These are phyloP conservation scores for Podaxis mareebaensis DNA, from an alignment of 768 basidiomycete species.

Conservation along the genomic window DNA sequence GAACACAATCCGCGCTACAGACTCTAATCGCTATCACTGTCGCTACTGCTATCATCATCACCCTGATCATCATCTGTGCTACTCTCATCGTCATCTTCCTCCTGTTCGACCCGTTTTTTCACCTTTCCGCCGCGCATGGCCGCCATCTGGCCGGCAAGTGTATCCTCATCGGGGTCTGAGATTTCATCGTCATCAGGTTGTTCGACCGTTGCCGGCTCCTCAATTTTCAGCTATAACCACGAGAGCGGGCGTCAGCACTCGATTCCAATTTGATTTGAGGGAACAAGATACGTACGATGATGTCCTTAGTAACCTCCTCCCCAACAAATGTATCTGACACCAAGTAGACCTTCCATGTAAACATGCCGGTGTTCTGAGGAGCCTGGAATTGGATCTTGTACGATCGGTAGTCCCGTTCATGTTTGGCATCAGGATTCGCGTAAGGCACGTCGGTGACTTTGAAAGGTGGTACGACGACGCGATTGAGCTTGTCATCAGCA, in stretches of 20 bases:
- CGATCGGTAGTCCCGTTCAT: conserved; percentile 64
- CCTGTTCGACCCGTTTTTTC: conserved; percentile 56
- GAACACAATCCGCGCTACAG: not conserved
- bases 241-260: not conserved
- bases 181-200: conserved; percentile 84
- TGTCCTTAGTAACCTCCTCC: conserved; percentile 68
- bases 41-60: conserved; percentile 51
- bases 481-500: conserved; percentile 82
- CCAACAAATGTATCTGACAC: conserved; percentile 90
- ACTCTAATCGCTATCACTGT: conserved; percentile 30
- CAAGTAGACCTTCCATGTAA: conserved; percentile 87
- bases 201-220: conserved; percentile 67
- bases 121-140: conserved; percentile 88
- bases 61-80: conserved; percentile 45
- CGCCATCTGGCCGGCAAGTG: conserved; percentile 96
- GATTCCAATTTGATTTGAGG: not conserved
- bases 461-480: conserved; percentile 84
- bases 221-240: conserved; percentile 73
- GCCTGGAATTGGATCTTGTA: conserved; percentile 97
- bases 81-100: conserved; percentile 56
- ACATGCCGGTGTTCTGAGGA: conserved; percentile 78
- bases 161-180: conserved; percentile 96
- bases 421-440: conserved; percentile 38
- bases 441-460: conserved; percentile 81
- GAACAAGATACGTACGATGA: conserved; percentile 57